Conservation (phyloP, 257 asterid species). For the Solanum clarkiae region DNA sequence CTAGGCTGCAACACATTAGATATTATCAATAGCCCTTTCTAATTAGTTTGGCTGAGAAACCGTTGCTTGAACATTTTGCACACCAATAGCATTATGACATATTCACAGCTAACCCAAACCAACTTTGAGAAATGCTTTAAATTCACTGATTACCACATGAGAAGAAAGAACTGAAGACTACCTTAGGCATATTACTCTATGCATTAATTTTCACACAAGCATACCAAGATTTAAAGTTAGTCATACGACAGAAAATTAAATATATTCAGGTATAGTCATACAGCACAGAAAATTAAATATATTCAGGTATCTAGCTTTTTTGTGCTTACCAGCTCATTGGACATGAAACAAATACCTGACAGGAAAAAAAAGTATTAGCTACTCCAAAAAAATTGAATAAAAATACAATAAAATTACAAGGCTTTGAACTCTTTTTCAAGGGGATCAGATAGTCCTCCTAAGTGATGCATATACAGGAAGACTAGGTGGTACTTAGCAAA, state of each 20-base stretch:
- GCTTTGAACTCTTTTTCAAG: background rate
- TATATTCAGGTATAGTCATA: background rate
- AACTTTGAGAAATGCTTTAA: background rate
- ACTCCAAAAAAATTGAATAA: background rate
- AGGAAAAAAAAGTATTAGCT: conserved; percentile 6
- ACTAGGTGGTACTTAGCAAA: background rate
- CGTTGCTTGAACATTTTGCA: background rate
- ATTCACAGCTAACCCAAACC: background rate
- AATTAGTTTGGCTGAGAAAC: background rate
- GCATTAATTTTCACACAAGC: background rate
- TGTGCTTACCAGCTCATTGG: conserved; percentile 85
- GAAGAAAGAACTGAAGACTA: background rate
- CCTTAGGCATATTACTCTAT: background rate
- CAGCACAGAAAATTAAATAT: background rate
- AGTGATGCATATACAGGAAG: background rate
- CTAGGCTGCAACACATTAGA: conserved; percentile 61
- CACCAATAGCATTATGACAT: background rate
- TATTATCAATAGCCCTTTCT: background rate
- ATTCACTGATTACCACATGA: background rate
- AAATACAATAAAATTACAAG: background rate
- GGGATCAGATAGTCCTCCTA: background rate
- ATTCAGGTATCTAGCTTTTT: background rate
- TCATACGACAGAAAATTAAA: background rate
- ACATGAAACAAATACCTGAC: conserved; percentile 94
- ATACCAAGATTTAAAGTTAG: background rate